Evolutionary conservation across 2,329 filamentous ascomycete species (phyloP).

Genomic region (Diaporthe citriasiana): DNA sequence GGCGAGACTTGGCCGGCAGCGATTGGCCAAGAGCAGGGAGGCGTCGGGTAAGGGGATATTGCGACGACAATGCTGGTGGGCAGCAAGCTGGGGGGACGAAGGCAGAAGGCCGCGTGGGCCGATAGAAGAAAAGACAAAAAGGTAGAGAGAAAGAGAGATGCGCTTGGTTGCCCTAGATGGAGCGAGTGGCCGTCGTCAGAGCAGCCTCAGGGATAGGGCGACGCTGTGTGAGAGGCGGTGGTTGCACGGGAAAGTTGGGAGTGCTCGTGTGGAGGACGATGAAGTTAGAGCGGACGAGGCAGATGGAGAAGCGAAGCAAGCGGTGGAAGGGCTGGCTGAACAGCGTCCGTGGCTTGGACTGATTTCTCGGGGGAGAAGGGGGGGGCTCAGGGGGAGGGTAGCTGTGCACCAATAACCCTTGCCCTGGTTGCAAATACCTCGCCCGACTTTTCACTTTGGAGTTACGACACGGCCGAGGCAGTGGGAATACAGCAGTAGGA

Average conservation of each 20-base stretch:
- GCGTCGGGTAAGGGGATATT: slow-evolving; percentile 25
- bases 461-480: neutral
- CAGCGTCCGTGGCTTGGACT: too few species aligned
- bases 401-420: neutral
- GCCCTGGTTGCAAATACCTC: neutral
- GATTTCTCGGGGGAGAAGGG: neutral
- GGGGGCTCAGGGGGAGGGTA: neutral
- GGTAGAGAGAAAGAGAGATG: neutral
- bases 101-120: slow-evolving; percentile 11
- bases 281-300: neutral
- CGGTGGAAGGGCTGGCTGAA: neutral
- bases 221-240: neutral
- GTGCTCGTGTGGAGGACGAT: neutral
- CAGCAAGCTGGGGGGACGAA: slow-evolving; percentile 4
- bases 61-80: slow-evolving; percentile 22
- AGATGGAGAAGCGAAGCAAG: slow-evolving; percentile 13
- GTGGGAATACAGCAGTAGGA: neutral
- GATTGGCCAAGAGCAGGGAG: slow-evolving; percentile 37
- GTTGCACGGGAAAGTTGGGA: neutral
- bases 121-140: neutral
- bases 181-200: neutral
- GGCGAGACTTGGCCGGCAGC: slow-evolving; percentile 37
- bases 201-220: slow-evolving; percentile 4
- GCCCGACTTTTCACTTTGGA: neutral
- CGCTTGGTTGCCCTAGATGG: neutral